These are phyloP conservation scores for Rhododendron simsii DNA, from an alignment of 148 eudicot species.

Conservation along the genomic window DNA sequence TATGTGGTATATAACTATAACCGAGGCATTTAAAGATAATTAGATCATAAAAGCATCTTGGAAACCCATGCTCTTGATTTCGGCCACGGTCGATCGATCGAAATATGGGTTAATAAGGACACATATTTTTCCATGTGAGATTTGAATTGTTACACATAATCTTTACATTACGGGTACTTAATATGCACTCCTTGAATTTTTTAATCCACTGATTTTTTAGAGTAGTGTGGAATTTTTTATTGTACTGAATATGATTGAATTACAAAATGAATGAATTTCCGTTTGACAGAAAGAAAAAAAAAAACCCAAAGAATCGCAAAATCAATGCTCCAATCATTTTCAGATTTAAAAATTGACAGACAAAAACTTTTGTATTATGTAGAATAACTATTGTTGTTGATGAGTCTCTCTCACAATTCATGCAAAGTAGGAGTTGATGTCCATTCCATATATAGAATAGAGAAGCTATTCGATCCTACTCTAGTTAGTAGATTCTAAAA, in stretches of 20 bases:
- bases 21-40: neutral
- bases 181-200: no score
- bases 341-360: neutral
- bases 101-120: neutral
- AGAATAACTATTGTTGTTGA: neutral
- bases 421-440: neutral
- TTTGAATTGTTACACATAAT: neutral
- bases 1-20: neutral
- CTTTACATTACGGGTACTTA: neutral
- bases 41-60: neutral
- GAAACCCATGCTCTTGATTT: neutral
- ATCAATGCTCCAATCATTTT: neutral
- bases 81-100: neutral
- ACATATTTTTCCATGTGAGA: neutral
- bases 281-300: no score
- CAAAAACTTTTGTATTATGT: neutral
- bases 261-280: neutral
- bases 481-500: neutral
- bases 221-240: neutral
- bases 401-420: neutral
- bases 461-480: neutral
- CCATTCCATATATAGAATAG: neutral
- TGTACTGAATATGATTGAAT: neutral
- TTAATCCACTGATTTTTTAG: no score
- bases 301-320: neutral